Base-by-base conservation (phyloP, 2,329 filamentous ascomycete genomes). In the Pseudocercospora fijiensis region DNA sequence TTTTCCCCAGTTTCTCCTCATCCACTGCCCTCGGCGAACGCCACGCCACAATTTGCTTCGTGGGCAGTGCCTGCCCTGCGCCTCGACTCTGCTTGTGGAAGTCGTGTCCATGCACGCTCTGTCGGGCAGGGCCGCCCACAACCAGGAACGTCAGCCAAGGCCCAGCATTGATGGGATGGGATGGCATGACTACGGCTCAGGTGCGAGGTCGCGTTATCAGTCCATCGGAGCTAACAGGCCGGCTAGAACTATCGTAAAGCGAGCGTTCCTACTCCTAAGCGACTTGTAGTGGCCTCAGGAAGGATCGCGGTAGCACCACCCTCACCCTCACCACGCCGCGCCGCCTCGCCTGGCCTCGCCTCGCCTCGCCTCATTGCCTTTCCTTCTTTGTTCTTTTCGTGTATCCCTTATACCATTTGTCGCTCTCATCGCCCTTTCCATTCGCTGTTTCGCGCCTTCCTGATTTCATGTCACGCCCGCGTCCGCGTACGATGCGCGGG, bases 321-420 rank as follows among this genome's bases (percentile, higher is more conserved):
- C 28, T 47, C 56, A 59, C 61, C 24, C 28, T 47, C 41, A 18
- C 45, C 20, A 59, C 45, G n/a, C 61, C 55, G 43, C 60, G 56
- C 61, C 47, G 57, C 61, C n/a, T n/a, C n/a, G n/a, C n/a, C n/a
- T n/a, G n/a, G n/a, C n/a, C n/a, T 47, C 41, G 13, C 45, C 20
- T 53, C 45, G n/a, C 61, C 55, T 56, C 47, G 57, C 61, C 51
- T 56, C 59, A 49, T 37, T 56, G 58, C 49, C 22, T 61, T 49
- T 57, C 33, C 51, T 53, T 59, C 51, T 59, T 53, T 59, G 41
- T 59, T 27, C 22, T 45, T 53, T 26, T 18, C 16, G 20, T 52
- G 24, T 28, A 26, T 52, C 22, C 20, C 4, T 47, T 47, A 47
- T 52, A 55, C 49, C 30, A 45, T 53, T 52, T 22, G 26, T 33